These are phyloP conservation scores for Rhizophagus prolifer DNA, from an alignment of 192 early-diverging fungal genomes.

Conservation along the genomic window DNA sequence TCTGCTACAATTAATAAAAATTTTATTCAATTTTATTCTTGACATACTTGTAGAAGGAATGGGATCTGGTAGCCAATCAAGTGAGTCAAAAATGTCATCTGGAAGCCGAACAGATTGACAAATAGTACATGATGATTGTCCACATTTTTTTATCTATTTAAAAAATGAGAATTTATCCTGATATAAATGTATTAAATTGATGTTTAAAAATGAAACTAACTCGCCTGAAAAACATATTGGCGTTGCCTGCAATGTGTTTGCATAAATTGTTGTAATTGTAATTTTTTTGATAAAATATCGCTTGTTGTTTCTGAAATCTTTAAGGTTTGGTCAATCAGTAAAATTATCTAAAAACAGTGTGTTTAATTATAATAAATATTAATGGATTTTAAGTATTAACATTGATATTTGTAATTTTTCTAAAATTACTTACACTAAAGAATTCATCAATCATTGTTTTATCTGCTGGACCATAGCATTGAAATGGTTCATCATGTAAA, in stretches of 20 bases:
- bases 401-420: too few relatives aligned
- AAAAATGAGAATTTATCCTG: neutral
- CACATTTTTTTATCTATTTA: constrained; percentile 3
- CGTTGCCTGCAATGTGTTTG: neutral
- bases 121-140: neutral
- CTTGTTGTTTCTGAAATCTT: constrained; percentile 1
- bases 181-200: neutral
- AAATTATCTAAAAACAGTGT: neutral
- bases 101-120: neutral
- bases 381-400: too few relatives aligned
- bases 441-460: too few relatives aligned
- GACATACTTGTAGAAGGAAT: neutral
- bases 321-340: neutral
- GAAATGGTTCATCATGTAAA: too few relatives aligned
- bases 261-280: constrained; percentile 2
- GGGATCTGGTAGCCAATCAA: neutral
- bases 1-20: neutral
- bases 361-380: too few relatives aligned
- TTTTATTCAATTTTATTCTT: neutral
- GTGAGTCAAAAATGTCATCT: neutral
- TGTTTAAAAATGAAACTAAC: neutral
- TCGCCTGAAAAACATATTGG: neutral
- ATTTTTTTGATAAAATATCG: constrained; percentile 3
- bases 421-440: too few relatives aligned
- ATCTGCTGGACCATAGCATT: too few relatives aligned